A percentile compares a stretch with the other conserved stretches of the same genome.
These are phyloP conservation scores for Trematosphaeria pertusa DNA, from an alignment of 2,329 filamentous ascomycete genomes.

Conservation along the genomic window DNA sequence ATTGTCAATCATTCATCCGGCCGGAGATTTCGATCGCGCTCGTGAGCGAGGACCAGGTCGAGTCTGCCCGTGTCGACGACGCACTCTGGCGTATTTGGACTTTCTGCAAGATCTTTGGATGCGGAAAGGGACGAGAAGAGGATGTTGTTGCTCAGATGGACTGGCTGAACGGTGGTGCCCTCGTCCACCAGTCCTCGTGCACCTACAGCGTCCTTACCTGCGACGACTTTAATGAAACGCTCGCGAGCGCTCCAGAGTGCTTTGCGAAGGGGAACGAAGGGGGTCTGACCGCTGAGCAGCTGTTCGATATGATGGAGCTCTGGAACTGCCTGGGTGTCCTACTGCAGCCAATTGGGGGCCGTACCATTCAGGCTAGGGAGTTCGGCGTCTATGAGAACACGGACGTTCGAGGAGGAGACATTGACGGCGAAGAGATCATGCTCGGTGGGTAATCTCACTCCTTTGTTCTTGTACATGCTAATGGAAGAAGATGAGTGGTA, in stretches of 20 bases:
- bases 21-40: conserved; percentile 63
- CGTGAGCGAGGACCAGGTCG: conserved; percentile 53
- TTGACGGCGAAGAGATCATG: conserved; percentile 59
- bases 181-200: conserved; percentile 57
- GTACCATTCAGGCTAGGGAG: conserved; percentile 60
- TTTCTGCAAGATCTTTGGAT: conserved; percentile 69
- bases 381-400: conserved; percentile 63
- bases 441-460: conserved; percentile 52
- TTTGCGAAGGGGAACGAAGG: conserved; percentile 64
- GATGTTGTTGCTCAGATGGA: conserved; percentile 67
- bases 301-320: conserved; percentile 70
- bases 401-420: conserved; percentile 55
- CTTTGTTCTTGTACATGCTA: conserved; percentile 11
- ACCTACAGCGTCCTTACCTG: conserved; percentile 57
- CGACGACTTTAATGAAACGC: conserved; percentile 60
- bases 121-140: conserved; percentile 63
- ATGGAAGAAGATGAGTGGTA: conserved; percentile 64
- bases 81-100: conserved; percentile 72
- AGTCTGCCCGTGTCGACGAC: conserved; percentile 63
- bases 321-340: conserved; percentile 67
- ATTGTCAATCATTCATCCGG: conserved; percentile 62
- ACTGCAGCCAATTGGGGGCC: conserved; percentile 62
- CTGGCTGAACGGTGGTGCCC: conserved; percentile 65
- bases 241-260: conserved; percentile 63
- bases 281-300: conserved; percentile 62